A percentile compares a stretch with the other conserved stretches of the same genome.
Conservation (phyloP, 2,329 filamentous ascomycete genomes). For the Fusarium guadeloupense region DNA sequence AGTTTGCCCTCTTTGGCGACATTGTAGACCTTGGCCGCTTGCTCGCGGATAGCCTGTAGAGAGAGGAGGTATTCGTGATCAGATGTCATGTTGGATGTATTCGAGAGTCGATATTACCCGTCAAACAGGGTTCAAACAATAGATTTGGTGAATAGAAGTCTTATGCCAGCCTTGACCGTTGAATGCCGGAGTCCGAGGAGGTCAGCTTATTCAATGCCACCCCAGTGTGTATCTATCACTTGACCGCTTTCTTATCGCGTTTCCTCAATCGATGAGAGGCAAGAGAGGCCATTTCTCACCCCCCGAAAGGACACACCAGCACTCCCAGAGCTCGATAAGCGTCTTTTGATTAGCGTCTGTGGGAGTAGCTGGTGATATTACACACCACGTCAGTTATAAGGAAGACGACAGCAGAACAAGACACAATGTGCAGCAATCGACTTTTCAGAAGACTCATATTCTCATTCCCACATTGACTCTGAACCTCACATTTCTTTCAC, state of each 20-base stretch:
- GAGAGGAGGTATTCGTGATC: slow-evolving; percentile 47
- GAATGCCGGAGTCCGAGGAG: not conserved
- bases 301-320: no score
- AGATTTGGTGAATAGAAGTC: not conserved
- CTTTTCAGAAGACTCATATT: no score
- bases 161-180: not conserved
- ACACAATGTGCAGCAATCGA: no score
- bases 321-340: no score
- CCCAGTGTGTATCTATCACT: not conserved
- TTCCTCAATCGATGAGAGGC: not conserved
- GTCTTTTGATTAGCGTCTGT: no score
- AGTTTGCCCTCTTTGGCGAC: slow-evolving; percentile 52
- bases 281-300: no score
- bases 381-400: no score
- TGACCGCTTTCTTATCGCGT: not conserved
- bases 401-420: no score
- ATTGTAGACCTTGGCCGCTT: slow-evolving; percentile 46
- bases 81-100: slow-evolving; percentile 14
- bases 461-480: no score
- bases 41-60: slow-evolving; percentile 50
- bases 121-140: not conserved
- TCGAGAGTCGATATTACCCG: not conserved
- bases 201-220: not conserved
- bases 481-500: no score
- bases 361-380: no score